Percentiles rank a stretch among this genome's conserved stretches.
These are phyloP conservation scores for Cladosporium sp. DNA, from an alignment of 2,329 filamentous ascomycete species.

Conservation along the genomic window DNA sequence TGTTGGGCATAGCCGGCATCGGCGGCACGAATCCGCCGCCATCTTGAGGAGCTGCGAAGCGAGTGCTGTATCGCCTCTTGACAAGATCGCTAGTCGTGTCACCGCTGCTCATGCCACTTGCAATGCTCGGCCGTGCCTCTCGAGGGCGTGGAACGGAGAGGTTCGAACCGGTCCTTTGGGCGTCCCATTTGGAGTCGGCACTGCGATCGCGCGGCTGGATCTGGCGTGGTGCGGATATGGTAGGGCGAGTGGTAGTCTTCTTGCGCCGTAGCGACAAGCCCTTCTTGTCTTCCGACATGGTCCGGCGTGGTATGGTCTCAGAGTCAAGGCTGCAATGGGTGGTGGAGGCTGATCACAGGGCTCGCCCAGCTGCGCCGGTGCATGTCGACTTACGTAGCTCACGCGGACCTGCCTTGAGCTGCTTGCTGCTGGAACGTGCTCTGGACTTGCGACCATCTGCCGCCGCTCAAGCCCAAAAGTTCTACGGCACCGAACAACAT, in stretches of 20 bases:
- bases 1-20: conserved; percentile 57
- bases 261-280: conserved; percentile 58
- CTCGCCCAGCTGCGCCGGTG: not conserved
- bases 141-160: conserved; percentile 10
- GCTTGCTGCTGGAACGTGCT: conserved; percentile 4
- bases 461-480: conserved; percentile 1
- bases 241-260: conserved; percentile 53
- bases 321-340: not conserved
- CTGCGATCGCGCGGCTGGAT: conserved; percentile 34
- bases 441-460: not conserved
- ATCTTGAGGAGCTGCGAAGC: conserved; percentile 69
- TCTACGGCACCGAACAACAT: not conserved
- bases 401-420: not conserved
- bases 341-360: not conserved
- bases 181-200: conserved; percentile 14
- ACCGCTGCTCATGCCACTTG: conserved; percentile 33
- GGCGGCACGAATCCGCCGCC: conserved; percentile 50
- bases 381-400: conserved; percentile 3
- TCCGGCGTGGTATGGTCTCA: not conserved
- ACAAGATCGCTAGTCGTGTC: conserved; percentile 72
- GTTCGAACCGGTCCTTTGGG: conserved; percentile 15
- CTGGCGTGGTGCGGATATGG: conserved; percentile 58
- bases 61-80: conserved; percentile 89
- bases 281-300: conserved; percentile 47
- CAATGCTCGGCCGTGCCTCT: conserved; percentile 22